Conservation (phyloP, 2,329 filamentous ascomycete genomes). For the Ramularia endophylla region DNA sequence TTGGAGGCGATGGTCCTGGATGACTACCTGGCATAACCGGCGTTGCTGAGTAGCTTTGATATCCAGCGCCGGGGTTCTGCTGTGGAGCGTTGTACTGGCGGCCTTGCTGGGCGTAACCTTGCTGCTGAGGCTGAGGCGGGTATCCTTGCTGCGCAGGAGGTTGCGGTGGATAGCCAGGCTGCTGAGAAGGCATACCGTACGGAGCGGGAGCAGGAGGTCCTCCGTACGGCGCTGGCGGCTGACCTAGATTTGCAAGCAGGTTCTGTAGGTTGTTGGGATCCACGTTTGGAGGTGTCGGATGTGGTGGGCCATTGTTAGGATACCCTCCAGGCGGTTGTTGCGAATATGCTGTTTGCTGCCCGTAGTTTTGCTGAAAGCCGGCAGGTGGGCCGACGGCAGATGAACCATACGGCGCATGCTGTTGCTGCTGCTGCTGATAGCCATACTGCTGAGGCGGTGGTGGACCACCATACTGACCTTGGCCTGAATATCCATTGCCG, state of each 20-base stretch:
- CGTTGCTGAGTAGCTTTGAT: constrained; percentile 24
- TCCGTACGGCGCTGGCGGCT: constrained; percentile 20
- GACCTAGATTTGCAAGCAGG: constrained; percentile 55
- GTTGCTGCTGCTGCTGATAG: constrained; percentile 25
- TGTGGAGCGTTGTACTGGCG: constrained; percentile 8
- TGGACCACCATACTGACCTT: constrained; percentile 20
- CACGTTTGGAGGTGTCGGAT: constrained; percentile 53
- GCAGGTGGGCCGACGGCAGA: constrained; percentile 11
- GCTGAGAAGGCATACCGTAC: constrained; percentile 10
- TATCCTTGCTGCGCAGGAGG: constrained; percentile 15
- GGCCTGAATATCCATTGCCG: constrained; percentile 26
- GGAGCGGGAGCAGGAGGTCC: constrained; percentile 4
- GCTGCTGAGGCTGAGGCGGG: constrained; percentile 1
- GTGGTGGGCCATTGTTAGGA: constrained; percentile 28
- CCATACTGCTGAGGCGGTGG: constrained; percentile 24
- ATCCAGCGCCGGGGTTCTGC: constrained; percentile 21
- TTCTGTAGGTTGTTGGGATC: constrained; percentile 67
- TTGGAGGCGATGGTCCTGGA: constrained; percentile 23
- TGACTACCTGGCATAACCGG: constrained; percentile 19
- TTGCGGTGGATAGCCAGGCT: constrained; percentile 16
- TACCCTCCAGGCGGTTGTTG: constrained; percentile 18
- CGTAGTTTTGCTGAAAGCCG: background rate
- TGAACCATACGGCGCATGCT: constrained; percentile 26
- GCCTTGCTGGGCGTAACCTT: background rate
- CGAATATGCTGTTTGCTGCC: constrained; percentile 18